phyloP scores from a whole-genome alignment of 768 basidiomycete genomes.

The Rhizopogon salebrosus region DNA sequence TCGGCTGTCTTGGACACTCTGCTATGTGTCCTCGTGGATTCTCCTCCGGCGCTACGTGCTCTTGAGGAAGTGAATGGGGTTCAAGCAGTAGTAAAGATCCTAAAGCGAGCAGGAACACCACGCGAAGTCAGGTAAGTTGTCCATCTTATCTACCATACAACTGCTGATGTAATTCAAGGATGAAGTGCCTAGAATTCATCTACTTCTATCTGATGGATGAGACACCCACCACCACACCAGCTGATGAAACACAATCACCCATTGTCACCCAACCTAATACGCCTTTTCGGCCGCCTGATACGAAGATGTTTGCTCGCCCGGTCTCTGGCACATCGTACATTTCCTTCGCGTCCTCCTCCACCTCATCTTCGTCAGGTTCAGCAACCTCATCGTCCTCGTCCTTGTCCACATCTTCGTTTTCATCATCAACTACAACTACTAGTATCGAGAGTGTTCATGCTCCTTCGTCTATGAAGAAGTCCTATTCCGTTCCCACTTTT shows the following conservation, averaged over 20 bases:
- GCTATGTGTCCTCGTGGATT: slow-evolving; percentile 86
- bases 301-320: slow-evolving; percentile 21
- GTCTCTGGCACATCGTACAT: slow-evolving; percentile 13
- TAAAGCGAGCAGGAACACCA: slow-evolving; percentile 83
- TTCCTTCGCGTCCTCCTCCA: slow-evolving; percentile 19
- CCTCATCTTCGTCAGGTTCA: slow-evolving; percentile 15
- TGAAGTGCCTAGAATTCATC: slow-evolving; percentile 94
- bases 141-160: slow-evolving; percentile 34
- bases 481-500: slow-evolving; percentile 15
- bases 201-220: slow-evolving; percentile 95
- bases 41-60: slow-evolving; percentile 61
- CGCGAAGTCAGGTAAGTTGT: slow-evolving; percentile 80
- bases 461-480: slow-evolving; percentile 41
- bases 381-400: slow-evolving; percentile 20
- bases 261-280: slow-evolving; percentile 19
- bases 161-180: slow-evolving; percentile 41
- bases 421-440: slow-evolving; percentile 27
- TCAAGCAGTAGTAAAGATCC: slow-evolving; percentile 77
- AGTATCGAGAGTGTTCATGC: slow-evolving; percentile 23
- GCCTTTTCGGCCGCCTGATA: slow-evolving; percentile 12
- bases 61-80: slow-evolving; percentile 80
- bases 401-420: slow-evolving; percentile 37
- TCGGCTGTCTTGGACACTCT: slow-evolving; percentile 79
- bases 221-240: slow-evolving; percentile 26
- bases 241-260: slow-evolving; percentile 22